phyloP scores from a whole-genome alignment of 2,329 filamentous ascomycete species.

The Penicillium sp. region DNA sequence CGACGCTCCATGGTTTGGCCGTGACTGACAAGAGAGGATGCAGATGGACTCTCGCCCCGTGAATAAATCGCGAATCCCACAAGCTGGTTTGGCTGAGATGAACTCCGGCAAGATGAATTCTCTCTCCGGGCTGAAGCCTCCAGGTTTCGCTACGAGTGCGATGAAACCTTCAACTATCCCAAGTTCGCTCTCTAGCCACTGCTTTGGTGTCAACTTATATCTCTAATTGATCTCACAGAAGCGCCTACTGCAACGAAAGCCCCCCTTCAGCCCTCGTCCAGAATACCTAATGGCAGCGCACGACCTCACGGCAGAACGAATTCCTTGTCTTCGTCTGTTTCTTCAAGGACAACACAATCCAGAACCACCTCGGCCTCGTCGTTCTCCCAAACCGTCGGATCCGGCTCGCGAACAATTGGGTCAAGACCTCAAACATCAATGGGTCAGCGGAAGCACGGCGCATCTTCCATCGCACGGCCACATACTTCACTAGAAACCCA shows the following conservation, averaged over 20 bases:
- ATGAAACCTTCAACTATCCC: constrained; percentile 17
- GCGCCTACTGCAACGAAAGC: neutral
- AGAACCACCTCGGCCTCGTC: constrained; percentile 45
- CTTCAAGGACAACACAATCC: constrained; percentile 36
- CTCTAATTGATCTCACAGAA: constrained; percentile 10
- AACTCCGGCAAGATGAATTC: constrained; percentile 53
- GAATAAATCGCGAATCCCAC: constrained; percentile 30
- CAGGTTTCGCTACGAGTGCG: constrained; percentile 49
- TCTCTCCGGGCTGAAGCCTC: constrained; percentile 41
- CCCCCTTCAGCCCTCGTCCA: constrained; percentile 22
- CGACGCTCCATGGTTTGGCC: neutral
- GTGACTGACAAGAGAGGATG: neutral
- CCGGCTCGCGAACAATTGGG: constrained; percentile 47
- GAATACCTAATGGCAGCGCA: constrained; percentile 37
- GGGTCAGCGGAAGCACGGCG: constrained; percentile 48
- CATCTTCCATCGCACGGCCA: constrained; percentile 38
- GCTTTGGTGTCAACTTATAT: neutral
- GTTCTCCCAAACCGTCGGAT: constrained; percentile 58
- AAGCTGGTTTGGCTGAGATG: constrained; percentile 46
- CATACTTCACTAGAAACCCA: constrained; percentile 41
- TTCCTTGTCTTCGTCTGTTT: constrained; percentile 33
- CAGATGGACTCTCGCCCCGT: constrained; percentile 25
- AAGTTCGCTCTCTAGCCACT: neutral
- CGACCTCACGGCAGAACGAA: constrained; percentile 38
- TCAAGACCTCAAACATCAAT: constrained; percentile 53